Conservation (phyloP, 129 eudicot species). For the Cynara cardunculus region DNA sequence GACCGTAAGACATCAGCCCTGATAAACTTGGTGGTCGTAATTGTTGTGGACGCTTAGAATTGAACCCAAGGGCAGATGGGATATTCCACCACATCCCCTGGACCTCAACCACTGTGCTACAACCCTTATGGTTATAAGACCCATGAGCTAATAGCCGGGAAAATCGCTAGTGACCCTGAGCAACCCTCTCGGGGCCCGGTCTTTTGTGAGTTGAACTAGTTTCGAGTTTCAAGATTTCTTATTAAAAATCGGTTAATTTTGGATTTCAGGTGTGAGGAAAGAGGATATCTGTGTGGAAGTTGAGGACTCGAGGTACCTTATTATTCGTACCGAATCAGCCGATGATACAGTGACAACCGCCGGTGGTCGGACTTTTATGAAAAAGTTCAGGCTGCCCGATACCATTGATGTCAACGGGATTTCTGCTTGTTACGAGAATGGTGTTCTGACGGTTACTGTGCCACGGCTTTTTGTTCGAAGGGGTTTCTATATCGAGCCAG, state of each 20-base stretch:
- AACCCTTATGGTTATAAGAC: too few relatives aligned
- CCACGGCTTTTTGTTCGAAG: constrained; percentile 45
- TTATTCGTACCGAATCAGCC: constrained; percentile 66
- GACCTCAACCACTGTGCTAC: too few relatives aligned
- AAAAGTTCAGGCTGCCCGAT: constrained; percentile 54
- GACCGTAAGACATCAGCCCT: too few relatives aligned
- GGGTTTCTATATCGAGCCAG: constrained; percentile 49
- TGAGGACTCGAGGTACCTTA: constrained; percentile 76
- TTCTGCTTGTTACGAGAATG: constrained; percentile 55
- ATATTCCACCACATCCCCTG: too few relatives aligned
- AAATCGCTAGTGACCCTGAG: not conserved
- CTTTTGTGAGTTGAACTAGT: too few relatives aligned
- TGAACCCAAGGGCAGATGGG: too few relatives aligned
- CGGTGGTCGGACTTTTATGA: constrained; percentile 48
- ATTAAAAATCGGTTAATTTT: not conserved
- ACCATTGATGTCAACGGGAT: constrained; percentile 50
- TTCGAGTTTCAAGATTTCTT: not conserved
- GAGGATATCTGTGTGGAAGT: constrained; percentile 85
- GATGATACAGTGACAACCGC: constrained; percentile 35
- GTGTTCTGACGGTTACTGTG: constrained; percentile 59
- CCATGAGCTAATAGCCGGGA: not conserved
- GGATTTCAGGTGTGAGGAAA: constrained; percentile 57
- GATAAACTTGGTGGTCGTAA: too few relatives aligned
- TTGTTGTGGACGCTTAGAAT: too few relatives aligned
- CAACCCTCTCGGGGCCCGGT: not conserved